Percentiles rank a stretch among this genome's conserved stretches.
These are phyloP conservation scores for Neobulgaria alba DNA, from an alignment of 2,329 filamentous ascomycete genomes.

Conservation along the genomic window DNA sequence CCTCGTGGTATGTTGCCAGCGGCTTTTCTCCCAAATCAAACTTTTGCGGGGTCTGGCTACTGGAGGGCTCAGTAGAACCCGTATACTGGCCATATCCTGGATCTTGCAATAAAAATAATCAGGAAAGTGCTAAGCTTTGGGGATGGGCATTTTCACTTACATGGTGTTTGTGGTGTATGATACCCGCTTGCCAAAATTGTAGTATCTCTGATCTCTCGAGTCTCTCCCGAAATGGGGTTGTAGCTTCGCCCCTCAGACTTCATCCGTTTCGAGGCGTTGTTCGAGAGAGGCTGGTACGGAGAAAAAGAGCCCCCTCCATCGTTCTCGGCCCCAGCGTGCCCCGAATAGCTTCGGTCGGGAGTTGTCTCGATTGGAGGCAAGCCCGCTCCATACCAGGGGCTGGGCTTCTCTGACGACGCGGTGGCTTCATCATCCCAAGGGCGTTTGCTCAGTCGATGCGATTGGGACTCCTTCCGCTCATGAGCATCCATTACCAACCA, in stretches of 20 bases:
- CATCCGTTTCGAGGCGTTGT: constrained; percentile 15
- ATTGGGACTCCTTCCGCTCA: constrained; percentile 23
- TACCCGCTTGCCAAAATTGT: constrained; percentile 12
- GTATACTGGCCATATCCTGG: too few relatives aligned
- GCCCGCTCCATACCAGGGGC: constrained; percentile 14
- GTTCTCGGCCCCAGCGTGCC: too few relatives aligned
- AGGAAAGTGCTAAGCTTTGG: too few relatives aligned
- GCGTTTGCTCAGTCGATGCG: constrained; percentile 21
- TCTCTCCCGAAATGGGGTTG: constrained; percentile 10
- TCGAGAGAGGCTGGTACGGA: too few relatives aligned
- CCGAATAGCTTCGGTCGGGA: too few relatives aligned
- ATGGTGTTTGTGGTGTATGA: constrained; percentile 8
- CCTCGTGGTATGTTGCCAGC: neutral
- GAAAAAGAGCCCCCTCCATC: too few relatives aligned
- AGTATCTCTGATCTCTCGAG: too few relatives aligned
- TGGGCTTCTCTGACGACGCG: constrained; percentile 7
- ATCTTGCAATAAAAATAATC: too few relatives aligned
- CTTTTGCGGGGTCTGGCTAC: too few relatives aligned
- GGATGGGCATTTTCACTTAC: too few relatives aligned
- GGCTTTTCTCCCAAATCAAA: neutral
- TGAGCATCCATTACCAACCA: constrained; percentile 27
- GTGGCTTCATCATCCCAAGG: constrained; percentile 24
- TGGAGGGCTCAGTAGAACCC: too few relatives aligned
- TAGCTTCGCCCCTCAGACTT: constrained; percentile 20
- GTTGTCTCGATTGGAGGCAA: constrained; percentile 21